Conservation (phyloP, 2,329 filamentous ascomycete species). For the Aspergillus glaucus region DNA sequence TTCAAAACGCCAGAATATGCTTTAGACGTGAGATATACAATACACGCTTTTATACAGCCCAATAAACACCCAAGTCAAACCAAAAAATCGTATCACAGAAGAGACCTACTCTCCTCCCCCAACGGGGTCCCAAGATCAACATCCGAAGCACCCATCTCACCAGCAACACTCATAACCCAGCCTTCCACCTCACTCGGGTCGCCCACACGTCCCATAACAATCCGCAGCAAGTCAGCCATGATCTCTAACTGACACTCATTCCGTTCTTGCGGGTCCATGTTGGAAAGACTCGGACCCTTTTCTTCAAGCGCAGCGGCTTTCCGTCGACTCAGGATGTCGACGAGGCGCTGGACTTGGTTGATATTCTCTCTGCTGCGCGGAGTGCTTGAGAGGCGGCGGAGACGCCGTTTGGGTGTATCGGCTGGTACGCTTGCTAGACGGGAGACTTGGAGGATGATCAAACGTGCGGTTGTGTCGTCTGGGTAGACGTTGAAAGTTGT, state of each 20-base stretch:
- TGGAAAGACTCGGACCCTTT: constrained; percentile 28
- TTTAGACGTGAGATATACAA: neutral
- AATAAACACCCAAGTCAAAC: neutral
- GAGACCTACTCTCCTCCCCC: constrained; percentile 19
- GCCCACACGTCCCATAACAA: constrained; percentile 33
- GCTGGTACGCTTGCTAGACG: constrained; percentile 35
- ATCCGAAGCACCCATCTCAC: constrained; percentile 31
- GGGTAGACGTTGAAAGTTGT: constrained; percentile 41
- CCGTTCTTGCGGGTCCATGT: constrained; percentile 31
- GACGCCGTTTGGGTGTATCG: constrained; percentile 29
- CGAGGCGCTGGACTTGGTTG: constrained; percentile 38
- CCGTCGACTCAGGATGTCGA: constrained; percentile 37
- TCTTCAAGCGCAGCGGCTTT: constrained; percentile 26
- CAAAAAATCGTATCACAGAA: constrained; percentile 11
- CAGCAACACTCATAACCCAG: constrained; percentile 27
- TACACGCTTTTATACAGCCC: neutral
- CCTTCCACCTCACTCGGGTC: constrained; percentile 26
- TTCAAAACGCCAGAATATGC: neutral
- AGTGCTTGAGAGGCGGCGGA: constrained; percentile 35
- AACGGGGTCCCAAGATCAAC: constrained; percentile 27
- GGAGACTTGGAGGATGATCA: constrained; percentile 46
- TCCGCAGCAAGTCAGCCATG: constrained; percentile 34
- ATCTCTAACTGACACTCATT: constrained; percentile 39
- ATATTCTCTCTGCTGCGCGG: constrained; percentile 42
- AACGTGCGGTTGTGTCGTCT: constrained; percentile 41